Conservation (phyloP, 2,329 filamentous ascomycete species). For the Nothophoma quercina region DNA sequence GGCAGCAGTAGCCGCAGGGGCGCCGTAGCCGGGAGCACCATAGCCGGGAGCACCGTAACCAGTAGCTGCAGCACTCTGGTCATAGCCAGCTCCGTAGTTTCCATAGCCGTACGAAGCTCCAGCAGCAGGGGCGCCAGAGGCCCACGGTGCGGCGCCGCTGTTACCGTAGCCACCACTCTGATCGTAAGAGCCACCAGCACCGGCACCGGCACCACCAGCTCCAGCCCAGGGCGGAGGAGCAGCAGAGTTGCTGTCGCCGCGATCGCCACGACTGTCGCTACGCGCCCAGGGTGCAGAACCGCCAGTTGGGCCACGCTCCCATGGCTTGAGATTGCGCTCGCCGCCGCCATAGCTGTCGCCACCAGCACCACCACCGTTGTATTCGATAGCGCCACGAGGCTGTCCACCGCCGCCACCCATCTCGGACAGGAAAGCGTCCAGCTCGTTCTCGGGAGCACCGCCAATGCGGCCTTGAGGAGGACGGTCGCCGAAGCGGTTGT, state of each 20-base stretch:
- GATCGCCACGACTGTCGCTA: slow-evolving; percentile 53
- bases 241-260: slow-evolving; percentile 48
- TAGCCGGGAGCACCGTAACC: slow-evolving; percentile 48
- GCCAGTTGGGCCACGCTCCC: slow-evolving; percentile 86
- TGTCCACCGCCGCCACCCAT: slow-evolving; percentile 74
- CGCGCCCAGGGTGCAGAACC: slow-evolving; percentile 79
- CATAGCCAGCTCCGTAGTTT: slow-evolving; percentile 41
- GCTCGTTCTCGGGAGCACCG: slow-evolving; percentile 85
- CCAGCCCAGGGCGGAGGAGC: slow-evolving; percentile 52
- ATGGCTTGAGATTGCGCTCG: slow-evolving; percentile 75
- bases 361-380: slow-evolving; percentile 49
- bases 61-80: slow-evolving; percentile 32
- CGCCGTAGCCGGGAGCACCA: slow-evolving; percentile 53
- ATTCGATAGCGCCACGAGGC: slow-evolving; percentile 77
- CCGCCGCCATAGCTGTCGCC: slow-evolving; percentile 58
- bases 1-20: slow-evolving; percentile 53
- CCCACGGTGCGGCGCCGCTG: slow-evolving; percentile 48
- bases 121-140: slow-evolving; percentile 49
- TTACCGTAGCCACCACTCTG: slow-evolving; percentile 36
- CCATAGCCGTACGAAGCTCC: slow-evolving; percentile 55
- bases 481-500: slow-evolving; percentile 59
- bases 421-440: slow-evolving; percentile 99
- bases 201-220: slow-evolving; percentile 43
- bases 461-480: slow-evolving; percentile 71
- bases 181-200: slow-evolving; percentile 34